Conservation (phyloP, 2,329 filamentous ascomycete species). For the Trichophyton mentagrophytes region DNA sequence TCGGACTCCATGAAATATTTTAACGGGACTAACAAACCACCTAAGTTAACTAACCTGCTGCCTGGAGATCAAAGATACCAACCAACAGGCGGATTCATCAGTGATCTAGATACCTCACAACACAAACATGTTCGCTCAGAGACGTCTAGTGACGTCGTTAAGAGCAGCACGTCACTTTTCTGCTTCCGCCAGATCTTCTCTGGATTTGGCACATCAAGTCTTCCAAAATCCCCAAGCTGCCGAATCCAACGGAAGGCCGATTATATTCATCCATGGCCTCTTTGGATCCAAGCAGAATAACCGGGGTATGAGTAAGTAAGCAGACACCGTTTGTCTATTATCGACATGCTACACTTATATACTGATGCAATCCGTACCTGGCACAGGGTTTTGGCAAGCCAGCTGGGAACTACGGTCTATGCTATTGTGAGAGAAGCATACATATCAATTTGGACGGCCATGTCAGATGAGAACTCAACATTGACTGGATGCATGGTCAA, state of each 20-base stretch:
- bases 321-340: background rate
- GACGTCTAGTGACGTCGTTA: background rate
- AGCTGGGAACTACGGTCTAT: conserved; percentile 64
- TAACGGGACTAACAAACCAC: too few species aligned
- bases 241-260: conserved; percentile 30
- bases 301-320: conserved; percentile 79
- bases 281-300: conserved; percentile 91
- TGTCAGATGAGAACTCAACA: background rate
- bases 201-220: conserved; percentile 8
- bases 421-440: conserved; percentile 47
- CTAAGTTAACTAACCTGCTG: too few species aligned
- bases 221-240: conserved; percentile 1
- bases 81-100: background rate
- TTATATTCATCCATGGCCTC: conserved; percentile 78
- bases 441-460: background rate
- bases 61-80: background rate
- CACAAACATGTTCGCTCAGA: background rate
- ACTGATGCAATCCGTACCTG: background rate
- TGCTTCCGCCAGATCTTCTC: background rate
- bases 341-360: background rate
- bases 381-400: conserved; percentile 57
- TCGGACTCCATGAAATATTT: too few species aligned
- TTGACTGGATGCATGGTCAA: background rate
- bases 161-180: background rate
- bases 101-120: background rate